A percentile compares a stretch with the other conserved stretches of the same genome.
Evolutionary conservation across 257 asterid genomes (phyloP).

Genomic region (Datura wrightii): DNA sequence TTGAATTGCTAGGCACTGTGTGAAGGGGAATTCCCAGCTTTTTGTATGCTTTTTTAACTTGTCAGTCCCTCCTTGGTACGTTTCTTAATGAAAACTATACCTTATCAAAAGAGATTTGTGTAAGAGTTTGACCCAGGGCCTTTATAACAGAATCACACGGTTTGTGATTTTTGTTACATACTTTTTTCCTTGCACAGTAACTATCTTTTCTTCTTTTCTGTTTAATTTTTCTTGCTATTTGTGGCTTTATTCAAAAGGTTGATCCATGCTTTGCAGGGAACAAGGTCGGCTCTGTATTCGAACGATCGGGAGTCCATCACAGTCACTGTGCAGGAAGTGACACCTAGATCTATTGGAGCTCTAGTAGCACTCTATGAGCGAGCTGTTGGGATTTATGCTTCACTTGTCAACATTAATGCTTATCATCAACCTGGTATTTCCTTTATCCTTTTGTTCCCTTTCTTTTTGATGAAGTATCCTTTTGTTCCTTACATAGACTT

Average conservation of each 20-base stretch:
- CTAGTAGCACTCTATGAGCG: constrained; percentile 93
- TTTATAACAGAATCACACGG: not conserved
- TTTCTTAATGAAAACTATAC: not conserved
- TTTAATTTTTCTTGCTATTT: not conserved
- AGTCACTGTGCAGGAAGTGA: constrained; percentile 96
- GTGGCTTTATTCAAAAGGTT: constrained; percentile 15
- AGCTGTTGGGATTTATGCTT: constrained; percentile 96
- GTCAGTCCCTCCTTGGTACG: not conserved
- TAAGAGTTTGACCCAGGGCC: not conserved
- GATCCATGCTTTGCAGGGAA: constrained; percentile 63
- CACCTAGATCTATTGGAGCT: constrained; percentile 98
- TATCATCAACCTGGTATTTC: constrained; percentile 96
- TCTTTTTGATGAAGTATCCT: not conserved
- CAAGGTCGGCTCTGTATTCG: constrained; percentile 90
- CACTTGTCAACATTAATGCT: constrained; percentile 92
- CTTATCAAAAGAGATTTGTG: not conserved
- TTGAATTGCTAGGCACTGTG: constrained; percentile 7
- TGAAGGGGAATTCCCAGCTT: not conserved
- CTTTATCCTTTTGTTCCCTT: constrained; percentile 18
- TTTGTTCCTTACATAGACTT: not conserved
- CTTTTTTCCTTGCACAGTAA: not conserved
- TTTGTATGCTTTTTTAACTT: not conserved
- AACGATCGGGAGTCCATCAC: constrained; percentile 92
- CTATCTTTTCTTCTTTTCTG: not conserved
- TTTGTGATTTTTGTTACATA: not conserved